Conservation (phyloP, 116 monocot genomes). For the Zostera marina region DNA sequence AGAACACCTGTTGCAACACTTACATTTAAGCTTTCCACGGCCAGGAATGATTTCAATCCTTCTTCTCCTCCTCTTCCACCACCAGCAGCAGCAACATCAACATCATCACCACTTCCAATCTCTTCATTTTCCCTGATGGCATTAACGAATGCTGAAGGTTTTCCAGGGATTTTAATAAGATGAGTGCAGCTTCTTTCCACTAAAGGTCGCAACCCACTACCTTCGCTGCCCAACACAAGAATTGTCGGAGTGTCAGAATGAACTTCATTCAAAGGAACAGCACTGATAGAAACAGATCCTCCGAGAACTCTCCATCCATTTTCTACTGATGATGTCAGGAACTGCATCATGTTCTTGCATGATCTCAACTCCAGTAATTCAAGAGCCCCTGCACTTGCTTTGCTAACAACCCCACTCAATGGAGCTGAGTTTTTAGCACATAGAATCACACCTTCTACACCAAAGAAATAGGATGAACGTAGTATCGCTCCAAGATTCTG, state of each 20-base stretch:
- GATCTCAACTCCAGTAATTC: constrained; percentile 73
- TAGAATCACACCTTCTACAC: constrained; percentile 56
- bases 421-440: constrained; percentile 94
- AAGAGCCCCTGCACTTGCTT: constrained; percentile 90
- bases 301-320: constrained; percentile 93
- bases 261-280: constrained; percentile 49
- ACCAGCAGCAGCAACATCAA: no score
- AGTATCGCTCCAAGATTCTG: constrained; percentile 86
- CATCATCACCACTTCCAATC: constrained; percentile 8
- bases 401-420: constrained; percentile 87
- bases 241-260: constrained; percentile 43
- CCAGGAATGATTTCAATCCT: constrained; percentile 47
- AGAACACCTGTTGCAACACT: constrained; percentile 91
- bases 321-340: constrained; percentile 48
- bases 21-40: constrained; percentile 96
- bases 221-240: constrained; percentile 87
- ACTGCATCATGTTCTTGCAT: constrained; percentile 98
- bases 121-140: constrained; percentile 12
- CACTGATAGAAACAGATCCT: constrained; percentile 55
- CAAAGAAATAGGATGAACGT: constrained; percentile 84
- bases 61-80: not conserved
- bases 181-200: constrained; percentile 79
- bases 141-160: constrained; percentile 6
- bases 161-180: constrained; percentile 61
- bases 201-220: constrained; percentile 75